Evolutionary conservation across 78 protist species (phyloP).

Genomic region (Protostelium mycophagum): DNA sequence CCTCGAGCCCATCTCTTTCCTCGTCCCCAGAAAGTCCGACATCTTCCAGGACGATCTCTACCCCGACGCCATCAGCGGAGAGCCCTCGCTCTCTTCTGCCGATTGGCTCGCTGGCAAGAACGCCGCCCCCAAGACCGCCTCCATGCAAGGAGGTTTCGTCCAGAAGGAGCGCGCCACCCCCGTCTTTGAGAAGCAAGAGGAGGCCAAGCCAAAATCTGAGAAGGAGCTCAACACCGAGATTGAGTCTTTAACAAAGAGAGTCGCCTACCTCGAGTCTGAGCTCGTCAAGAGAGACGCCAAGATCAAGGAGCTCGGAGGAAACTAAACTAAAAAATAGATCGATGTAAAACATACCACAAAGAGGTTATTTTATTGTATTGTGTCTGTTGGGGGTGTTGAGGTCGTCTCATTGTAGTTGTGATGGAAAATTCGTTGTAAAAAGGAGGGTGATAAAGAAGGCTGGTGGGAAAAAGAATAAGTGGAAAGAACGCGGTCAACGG

Average conservation of each 20-base stretch:
- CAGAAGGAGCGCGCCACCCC: slow-evolving; percentile 46
- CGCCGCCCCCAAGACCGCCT: slow-evolving; percentile 69
- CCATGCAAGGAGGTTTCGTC: slow-evolving; percentile 70
- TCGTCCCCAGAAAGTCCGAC: slow-evolving; percentile 89
- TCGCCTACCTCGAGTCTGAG: slow-evolving; percentile 57
- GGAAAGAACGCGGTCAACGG: too few relatives aligned
- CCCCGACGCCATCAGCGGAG: slow-evolving; percentile 84
- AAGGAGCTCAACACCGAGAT: slow-evolving; percentile 55
- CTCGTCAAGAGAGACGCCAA: slow-evolving; percentile 58
- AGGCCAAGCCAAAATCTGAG: slow-evolving; percentile 43
- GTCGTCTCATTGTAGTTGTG: too few relatives aligned
- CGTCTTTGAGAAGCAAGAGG: slow-evolving; percentile 23
- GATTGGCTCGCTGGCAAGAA: slow-evolving; percentile 81
- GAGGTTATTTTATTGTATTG: too few relatives aligned
- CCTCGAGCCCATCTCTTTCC: slow-evolving; percentile 85
- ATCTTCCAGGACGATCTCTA: slow-evolving; percentile 90
- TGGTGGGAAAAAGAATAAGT: too few relatives aligned
- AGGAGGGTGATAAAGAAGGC: too few relatives aligned
- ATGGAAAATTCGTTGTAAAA: too few relatives aligned
- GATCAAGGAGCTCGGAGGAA: slow-evolving; percentile 40
- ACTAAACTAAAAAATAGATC: too few relatives aligned
- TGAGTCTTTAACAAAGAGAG: slow-evolving; percentile 52
- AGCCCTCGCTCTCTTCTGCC: slow-evolving; percentile 73
- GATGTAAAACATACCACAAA: too few relatives aligned
- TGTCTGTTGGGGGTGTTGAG: too few relatives aligned